Conservation (phyloP, 2,329 filamentous ascomycete genomes). For the Albifimbria verrucaria region DNA sequence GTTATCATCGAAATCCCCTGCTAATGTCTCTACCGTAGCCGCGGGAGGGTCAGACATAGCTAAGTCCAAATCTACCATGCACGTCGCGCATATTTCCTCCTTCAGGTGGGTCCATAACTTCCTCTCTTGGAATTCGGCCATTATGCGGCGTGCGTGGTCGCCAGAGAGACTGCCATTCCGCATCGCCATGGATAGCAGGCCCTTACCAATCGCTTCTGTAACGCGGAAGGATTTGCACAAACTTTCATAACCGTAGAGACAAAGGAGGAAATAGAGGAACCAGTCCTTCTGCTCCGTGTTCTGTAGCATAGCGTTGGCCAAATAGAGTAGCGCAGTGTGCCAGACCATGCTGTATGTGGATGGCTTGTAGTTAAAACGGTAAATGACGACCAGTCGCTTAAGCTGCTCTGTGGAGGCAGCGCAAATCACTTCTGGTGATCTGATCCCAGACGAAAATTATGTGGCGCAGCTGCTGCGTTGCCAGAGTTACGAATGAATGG, state of each 20-base stretch:
- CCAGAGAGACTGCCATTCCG: conserved; percentile 26
- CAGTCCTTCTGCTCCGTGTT: conserved; percentile 24
- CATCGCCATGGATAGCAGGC: conserved; percentile 33
- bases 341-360: conserved; percentile 35
- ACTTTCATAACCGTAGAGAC: conserved; percentile 34
- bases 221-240: conserved; percentile 32
- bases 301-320: conserved; percentile 33
- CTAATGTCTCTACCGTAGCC: conserved; percentile 27
- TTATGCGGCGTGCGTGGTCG: conserved; percentile 21
- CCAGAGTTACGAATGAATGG: conserved; percentile 12
- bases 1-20: conserved; percentile 21
- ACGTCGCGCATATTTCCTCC: conserved; percentile 24
- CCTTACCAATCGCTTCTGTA: conserved; percentile 28
- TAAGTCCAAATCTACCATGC: conserved; percentile 30
- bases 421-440: conserved; percentile 27
- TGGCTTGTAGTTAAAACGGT: conserved; percentile 26
- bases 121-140: conserved; percentile 19
- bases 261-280: conserved; percentile 33
- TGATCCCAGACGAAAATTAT: conserved; percentile 24
- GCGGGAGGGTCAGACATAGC: conserved; percentile 25
- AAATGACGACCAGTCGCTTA: conserved; percentile 33
- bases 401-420: conserved; percentile 33
- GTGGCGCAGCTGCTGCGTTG: neutral
- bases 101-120: conserved; percentile 9
- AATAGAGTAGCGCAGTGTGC: conserved; percentile 36